Conservation (phyloP, 331 rosid species). For the Erythrophleum ivorense region DNA sequence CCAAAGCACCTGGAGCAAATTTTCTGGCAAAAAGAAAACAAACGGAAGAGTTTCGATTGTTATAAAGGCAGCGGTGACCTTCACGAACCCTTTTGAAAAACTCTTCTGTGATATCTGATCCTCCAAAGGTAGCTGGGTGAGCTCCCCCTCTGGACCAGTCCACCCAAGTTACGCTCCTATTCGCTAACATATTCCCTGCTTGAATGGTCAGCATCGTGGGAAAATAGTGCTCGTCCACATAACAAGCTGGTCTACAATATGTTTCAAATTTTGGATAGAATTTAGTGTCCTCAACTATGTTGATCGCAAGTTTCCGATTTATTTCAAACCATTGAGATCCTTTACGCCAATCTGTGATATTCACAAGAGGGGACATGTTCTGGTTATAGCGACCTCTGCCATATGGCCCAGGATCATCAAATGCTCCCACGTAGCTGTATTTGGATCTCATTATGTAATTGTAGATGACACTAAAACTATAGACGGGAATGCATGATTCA, state of each 20-base stretch:
- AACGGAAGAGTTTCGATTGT: slow-evolving; percentile 51
- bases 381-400: slow-evolving; percentile 87
- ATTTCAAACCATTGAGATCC: slow-evolving; percentile 97
- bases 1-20: slow-evolving; percentile 89
- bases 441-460: slow-evolving; percentile 68
- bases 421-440: slow-evolving; percentile 71
- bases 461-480: slow-evolving; percentile 66
- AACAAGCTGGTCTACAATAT: slow-evolving; percentile 84
- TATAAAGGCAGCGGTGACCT: slow-evolving; percentile 64
- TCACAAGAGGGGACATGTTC: slow-evolving; percentile 78
- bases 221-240: slow-evolving; percentile 94
- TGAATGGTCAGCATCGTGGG: slow-evolving; percentile 86
- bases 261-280: slow-evolving; percentile 63
- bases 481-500: slow-evolving; percentile 92
- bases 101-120: slow-evolving; percentile 57
- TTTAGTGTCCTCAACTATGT: slow-evolving; percentile 63
- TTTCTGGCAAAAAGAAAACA: slow-evolving; percentile 89
- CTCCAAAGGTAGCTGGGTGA: slow-evolving; percentile 91
- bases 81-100: slow-evolving; percentile 54
- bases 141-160: slow-evolving; percentile 98
- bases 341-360: slow-evolving; percentile 80
- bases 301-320: slow-evolving; percentile 71
- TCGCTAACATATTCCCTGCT: slow-evolving; percentile 64
- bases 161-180: slow-evolving; percentile 93
- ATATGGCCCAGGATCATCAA: slow-evolving; percentile 79